Evolutionary conservation across 371 early-diverging fungal genomes (phyloP).

Genomic region (Coemansia linderi): DNA sequence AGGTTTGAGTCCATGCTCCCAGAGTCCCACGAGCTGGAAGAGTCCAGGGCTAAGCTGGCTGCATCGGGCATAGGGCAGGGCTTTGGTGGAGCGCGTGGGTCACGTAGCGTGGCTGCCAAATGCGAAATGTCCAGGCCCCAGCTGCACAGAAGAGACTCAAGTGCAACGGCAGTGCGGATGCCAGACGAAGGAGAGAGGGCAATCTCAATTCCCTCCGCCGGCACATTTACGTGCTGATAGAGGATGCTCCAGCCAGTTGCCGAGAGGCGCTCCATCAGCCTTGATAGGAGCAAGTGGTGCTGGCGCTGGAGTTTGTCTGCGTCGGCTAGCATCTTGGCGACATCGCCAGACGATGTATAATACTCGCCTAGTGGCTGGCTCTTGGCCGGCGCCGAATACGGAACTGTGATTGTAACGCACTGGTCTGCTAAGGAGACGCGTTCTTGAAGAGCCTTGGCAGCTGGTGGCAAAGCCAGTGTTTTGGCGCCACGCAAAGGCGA

Average conservation of each 20-base stretch:
- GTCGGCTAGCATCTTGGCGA: slow-evolving; percentile 19
- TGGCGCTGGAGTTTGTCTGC: slow-evolving; percentile 16
- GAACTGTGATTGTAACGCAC: slow-evolving; percentile 39
- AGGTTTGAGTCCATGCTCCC: slow-evolving; percentile 36
- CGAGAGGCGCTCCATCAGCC: slow-evolving; percentile 40
- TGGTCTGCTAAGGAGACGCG: slow-evolving; percentile 9
- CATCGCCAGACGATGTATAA: slow-evolving; percentile 15
- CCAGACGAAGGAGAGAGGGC: slow-evolving; percentile 41
- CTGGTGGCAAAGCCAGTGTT: neutral
- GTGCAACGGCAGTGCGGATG: slow-evolving; percentile 23
- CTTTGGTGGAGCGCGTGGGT: slow-evolving; percentile 5
- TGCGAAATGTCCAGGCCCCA: slow-evolving; percentile 41
- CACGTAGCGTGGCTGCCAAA: slow-evolving; percentile 27
- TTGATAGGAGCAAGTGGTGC: slow-evolving; percentile 26
- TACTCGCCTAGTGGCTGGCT: neutral
- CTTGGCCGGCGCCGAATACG: slow-evolving; percentile 13
- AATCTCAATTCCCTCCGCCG: slow-evolving; percentile 24
- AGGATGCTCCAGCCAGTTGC: slow-evolving; percentile 37
- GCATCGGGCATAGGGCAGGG: neutral
- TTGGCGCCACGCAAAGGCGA: neutral
- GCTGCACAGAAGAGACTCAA: slow-evolving; percentile 30
- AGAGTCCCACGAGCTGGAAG: slow-evolving; percentile 1
- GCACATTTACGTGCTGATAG: slow-evolving; percentile 19
- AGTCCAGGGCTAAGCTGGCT: neutral
- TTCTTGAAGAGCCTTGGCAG: slow-evolving; percentile 17